Evolutionary conservation across 108 stramenopile species (phyloP).

Genomic region (Poteriospumella lacustris): DNA sequence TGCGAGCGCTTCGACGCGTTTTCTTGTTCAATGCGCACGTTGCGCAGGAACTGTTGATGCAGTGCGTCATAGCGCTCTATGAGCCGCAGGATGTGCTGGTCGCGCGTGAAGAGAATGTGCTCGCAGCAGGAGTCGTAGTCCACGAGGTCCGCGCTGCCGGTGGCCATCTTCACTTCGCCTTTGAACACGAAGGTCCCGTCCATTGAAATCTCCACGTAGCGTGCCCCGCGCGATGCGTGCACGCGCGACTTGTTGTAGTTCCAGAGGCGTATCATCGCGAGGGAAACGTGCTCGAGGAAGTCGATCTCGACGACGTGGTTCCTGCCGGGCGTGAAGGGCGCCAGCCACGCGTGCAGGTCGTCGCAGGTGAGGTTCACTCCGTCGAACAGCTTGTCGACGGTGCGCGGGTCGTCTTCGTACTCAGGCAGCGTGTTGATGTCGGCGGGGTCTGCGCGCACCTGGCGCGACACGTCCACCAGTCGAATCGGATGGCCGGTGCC

Average conservation of each 20-base stretch:
- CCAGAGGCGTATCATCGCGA: conserved; percentile 42
- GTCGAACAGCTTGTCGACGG: conserved; percentile 42
- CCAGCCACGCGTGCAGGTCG: conserved; percentile 49
- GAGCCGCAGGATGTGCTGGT: conserved; percentile 28
- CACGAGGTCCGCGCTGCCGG: conserved; percentile 5
- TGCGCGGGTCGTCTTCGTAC: conserved; percentile 38
- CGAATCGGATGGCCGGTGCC: conserved; percentile 22
- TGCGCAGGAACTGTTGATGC: background rate
- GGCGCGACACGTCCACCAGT: background rate
- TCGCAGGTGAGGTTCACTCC: conserved; percentile 43
- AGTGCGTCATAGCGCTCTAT: conserved; percentile 32
- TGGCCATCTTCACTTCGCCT: conserved; percentile 36
- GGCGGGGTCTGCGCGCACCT: conserved; percentile 37
- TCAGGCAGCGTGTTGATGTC: conserved; percentile 48
- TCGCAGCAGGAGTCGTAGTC: conserved; percentile 28
- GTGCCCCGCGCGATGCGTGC: conserved; percentile 39
- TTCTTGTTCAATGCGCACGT: background rate
- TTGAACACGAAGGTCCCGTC: conserved; percentile 35
- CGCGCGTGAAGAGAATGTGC: conserved; percentile 41
- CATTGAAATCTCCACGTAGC: conserved; percentile 39
- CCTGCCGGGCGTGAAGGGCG: conserved; percentile 36
- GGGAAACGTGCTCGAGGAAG: background rate
- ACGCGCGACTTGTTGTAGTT: conserved; percentile 47
- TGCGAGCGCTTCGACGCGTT: background rate
- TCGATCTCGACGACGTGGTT: conserved; percentile 32